Base-by-base conservation (phyloP, 495 filamentous ascomycete genomes). In the Penicillium simplicissimum region DNA sequence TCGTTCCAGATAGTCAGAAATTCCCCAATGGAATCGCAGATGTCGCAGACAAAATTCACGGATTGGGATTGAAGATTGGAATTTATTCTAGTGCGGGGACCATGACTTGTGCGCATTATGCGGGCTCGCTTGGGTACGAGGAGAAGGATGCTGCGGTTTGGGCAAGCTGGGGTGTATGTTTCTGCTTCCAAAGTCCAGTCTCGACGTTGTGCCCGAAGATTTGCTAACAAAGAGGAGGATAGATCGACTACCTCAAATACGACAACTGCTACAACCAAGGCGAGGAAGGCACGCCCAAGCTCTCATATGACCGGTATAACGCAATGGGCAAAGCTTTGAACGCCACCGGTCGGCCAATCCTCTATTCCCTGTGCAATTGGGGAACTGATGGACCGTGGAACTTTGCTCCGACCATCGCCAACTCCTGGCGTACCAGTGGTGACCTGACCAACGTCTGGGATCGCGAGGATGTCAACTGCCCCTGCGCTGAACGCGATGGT, bases 221-320 rank as follows among this genome's bases (percentile, higher is more conserved):
- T 3, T 52, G 10, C 59, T 57, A 7, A 57, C 15, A 37, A 66
- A n/a, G n/a, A n/a, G n/a, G 63, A 51, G 63, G 10, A 52, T 21
- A 66, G 55, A 62, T 67, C 19, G 74, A 79, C 65, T 81, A 88
- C 62, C 70, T 88, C 23, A 90, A 91, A 67, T 90, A 91, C 62
- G 89, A 92, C 71, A 91, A 90, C 73, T 91, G 89, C 76, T 81
- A 80, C 70, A 83, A 84, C 54, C 69, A 80, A 63, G 80, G 80
- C 11, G 71, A 83, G 67, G 76, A 73, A 35, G 80, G 84, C 35
- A 84, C 77, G 28, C 73, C 62, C 74, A 28, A 61, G 74, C 60
- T 84, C 34, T 78, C 76, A n/a, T 80, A 74, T 51, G 66, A 78
- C 34, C 78, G 85, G 33, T 90, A 86, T 67, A 71, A 69, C 13